Evolutionary conservation across 306 rosid genomes (phyloP).

Genomic region (Abrus precatorius): DNA sequence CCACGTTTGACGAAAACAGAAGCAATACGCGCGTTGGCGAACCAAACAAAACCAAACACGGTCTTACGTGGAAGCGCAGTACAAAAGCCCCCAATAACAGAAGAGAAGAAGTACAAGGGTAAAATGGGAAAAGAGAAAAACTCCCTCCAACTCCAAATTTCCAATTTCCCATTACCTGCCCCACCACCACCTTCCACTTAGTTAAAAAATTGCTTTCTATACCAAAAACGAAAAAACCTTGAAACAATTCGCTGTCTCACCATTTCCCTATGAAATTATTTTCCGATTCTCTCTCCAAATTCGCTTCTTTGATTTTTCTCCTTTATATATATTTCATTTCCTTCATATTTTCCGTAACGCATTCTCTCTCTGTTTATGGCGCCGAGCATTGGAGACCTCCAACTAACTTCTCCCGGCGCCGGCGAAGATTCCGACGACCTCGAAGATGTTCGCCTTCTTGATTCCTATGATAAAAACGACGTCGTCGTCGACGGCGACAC

Average conservation of each 20-base stretch:
- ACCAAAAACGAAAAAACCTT: neutral
- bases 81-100: constrained; percentile 8
- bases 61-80: constrained; percentile 38
- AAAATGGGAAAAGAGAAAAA: constrained; percentile 20
- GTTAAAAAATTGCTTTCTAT: constrained; percentile 50
- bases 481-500: constrained; percentile 50
- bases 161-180: neutral
- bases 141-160: constrained; percentile 42
- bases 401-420: constrained; percentile 52
- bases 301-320: neutral
- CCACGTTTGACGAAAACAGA: constrained; percentile 33
- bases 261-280: neutral
- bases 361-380: constrained; percentile 43
- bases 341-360: constrained; percentile 31
- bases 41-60: constrained; percentile 43
- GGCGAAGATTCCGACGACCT: constrained; percentile 54
- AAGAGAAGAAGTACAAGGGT: constrained; percentile 48
- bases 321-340: constrained; percentile 39
- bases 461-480: constrained; percentile 59
- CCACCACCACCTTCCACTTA: constrained; percentile 52
- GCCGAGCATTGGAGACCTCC: constrained; percentile 47
- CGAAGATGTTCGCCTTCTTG: constrained; percentile 81
- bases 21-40: constrained; percentile 31
- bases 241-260: constrained; percentile 19
- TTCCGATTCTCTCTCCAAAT: constrained; percentile 6